Percentiles rank a stretch among this genome's conserved stretches.
These are phyloP conservation scores for Pseudophaeomoniella oleicola DNA, from an alignment of 2,329 filamentous ascomycete genomes.

Conservation along the genomic window DNA sequence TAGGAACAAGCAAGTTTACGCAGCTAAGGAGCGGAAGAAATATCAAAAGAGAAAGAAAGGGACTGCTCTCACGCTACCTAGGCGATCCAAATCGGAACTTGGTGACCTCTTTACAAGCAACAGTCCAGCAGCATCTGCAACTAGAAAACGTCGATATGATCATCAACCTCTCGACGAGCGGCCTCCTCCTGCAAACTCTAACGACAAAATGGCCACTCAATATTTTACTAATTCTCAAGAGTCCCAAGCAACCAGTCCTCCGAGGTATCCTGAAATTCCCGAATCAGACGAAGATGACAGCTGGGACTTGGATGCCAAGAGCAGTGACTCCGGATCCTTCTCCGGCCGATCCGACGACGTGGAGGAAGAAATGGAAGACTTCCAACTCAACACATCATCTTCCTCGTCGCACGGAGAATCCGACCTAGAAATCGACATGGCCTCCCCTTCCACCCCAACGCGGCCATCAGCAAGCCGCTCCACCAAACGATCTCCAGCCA, in stretches of 20 bases:
- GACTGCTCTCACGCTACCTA: constrained; percentile 1
- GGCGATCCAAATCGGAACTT: not conserved
- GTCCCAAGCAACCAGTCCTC: not conserved
- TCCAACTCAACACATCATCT: not conserved
- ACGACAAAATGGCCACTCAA: no score
- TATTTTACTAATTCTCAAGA: not conserved
- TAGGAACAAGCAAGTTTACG: constrained; percentile 4
- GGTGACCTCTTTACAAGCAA: not conserved
- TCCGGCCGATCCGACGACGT: constrained; percentile 1
- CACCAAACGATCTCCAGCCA: not conserved
- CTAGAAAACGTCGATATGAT: not conserved
- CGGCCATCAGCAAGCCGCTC: not conserved
- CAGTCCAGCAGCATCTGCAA: not conserved
- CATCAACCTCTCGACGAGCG: not conserved
- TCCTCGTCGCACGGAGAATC: not conserved
- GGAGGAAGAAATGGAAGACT: constrained; percentile 2
- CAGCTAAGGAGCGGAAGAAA: constrained; percentile 4
- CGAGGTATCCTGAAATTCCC: not conserved
- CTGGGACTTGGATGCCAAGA: constrained; percentile 3
- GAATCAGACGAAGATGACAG: not conserved
- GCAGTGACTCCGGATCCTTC: constrained; percentile 8
- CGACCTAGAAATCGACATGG: no score
- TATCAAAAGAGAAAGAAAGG: constrained; percentile 2
- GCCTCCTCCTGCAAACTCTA: no score
- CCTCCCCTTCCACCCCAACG: no score